Base-by-base conservation (phyloP, 139 green algal species). In the Micractinium conductrix region DNA sequence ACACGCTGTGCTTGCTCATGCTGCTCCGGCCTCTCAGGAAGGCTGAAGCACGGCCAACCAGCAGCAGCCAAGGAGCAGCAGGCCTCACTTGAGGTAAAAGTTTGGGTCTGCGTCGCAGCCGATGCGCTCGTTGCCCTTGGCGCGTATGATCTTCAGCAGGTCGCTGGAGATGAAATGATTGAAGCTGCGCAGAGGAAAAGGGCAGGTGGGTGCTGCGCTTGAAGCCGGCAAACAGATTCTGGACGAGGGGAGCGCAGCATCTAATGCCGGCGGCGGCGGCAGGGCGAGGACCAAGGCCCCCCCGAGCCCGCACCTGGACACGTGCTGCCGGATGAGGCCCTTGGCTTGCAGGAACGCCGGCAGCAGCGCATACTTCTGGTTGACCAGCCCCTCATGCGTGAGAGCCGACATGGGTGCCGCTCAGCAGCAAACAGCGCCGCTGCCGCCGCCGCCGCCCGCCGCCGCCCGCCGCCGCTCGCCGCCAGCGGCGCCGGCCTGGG, bases 81-180 rank as follows among this genome's bases (percentile, higher is more conserved):
- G n/a, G n/a, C n/a, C 63, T 5, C n/a, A 98, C 94, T 91, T 97
- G 79, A 99, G 93, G 91, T 98, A 99, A 89, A 99, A 99, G 84
- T 98, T 98, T 48, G 97, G 95, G 90, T 99, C 97, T 24, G 92
- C 94, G 86, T 99, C 97, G 83, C 95, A 97, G 1, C 92, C 98
- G 60, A 99, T 94, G 53, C 91, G 92, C 86, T 99, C 93, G 85
- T 99, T 99, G 71, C 94, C 95, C 84, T 97, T 96, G 65, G 95
- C 95, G n/a, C 83, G 87, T 28, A 99, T 94, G 83, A 99, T 99
- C 85, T 99, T 98, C 71, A 94, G 94, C 74, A 99, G 96, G 65
- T 99, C 97, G 26, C 95, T 92, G 85, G 98, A 96, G 79, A 99
- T 95, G 48, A 99, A 93, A 90, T 98, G 98, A 87, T 99, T 99